These are phyloP conservation scores for Hymenoscyphus albidus DNA, from an alignment of 2,329 filamentous ascomycete species.

Conservation along the genomic window DNA sequence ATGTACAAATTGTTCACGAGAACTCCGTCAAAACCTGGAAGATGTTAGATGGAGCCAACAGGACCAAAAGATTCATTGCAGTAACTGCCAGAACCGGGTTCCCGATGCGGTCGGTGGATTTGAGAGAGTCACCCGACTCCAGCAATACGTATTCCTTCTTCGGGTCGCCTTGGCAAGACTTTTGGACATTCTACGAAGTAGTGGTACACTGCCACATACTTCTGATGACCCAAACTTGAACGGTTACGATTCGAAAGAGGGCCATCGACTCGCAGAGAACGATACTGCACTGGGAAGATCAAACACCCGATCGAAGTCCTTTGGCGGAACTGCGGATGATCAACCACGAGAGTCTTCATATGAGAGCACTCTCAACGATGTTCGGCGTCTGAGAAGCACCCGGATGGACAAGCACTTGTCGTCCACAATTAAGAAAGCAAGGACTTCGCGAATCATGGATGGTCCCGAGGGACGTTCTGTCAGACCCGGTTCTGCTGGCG, in stretches of 20 bases:
- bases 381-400: constrained; percentile 85
- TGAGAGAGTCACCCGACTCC: constrained; percentile 74
- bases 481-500: constrained; percentile 69
- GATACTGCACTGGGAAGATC: constrained; percentile 54
- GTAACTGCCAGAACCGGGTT: constrained; percentile 56
- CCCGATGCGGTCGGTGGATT: constrained; percentile 58
- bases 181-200: constrained; percentile 79
- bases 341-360: constrained; percentile 69
- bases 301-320: constrained; percentile 71
- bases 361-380: constrained; percentile 94
- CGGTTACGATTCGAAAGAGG: constrained; percentile 64
- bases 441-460: constrained; percentile 89
- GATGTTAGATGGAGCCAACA: constrained; percentile 68
- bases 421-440: constrained; percentile 84
- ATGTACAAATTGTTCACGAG: constrained; percentile 67
- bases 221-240: constrained; percentile 68
- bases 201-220: constrained; percentile 72
- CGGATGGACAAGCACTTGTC: constrained; percentile 92
- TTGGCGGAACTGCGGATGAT: constrained; percentile 58
- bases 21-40: constrained; percentile 64
- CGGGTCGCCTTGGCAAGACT: constrained; percentile 87
- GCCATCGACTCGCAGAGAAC: constrained; percentile 50
- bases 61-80: constrained; percentile 69
- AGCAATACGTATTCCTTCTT: constrained; percentile 91
- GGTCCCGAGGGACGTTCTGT: constrained; percentile 67